These are phyloP conservation scores for Cytospora piceae DNA, from an alignment of 2,329 filamentous ascomycete genomes.

Conservation along the genomic window DNA sequence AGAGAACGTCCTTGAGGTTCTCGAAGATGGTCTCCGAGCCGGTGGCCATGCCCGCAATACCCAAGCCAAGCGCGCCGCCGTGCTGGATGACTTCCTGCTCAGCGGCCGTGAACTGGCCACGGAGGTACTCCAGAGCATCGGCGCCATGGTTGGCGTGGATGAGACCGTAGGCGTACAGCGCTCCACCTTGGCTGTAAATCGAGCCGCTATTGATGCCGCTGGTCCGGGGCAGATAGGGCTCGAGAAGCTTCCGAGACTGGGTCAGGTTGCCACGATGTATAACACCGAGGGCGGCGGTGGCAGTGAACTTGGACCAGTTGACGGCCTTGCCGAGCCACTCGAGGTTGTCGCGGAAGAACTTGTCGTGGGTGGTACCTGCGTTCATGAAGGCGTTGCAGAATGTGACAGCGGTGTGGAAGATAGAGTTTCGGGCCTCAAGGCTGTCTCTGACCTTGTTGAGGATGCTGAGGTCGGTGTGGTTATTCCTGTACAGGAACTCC, in stretches of 20 bases:
- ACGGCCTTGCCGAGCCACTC: slow-evolving; percentile 98
- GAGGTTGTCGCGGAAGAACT: slow-evolving; percentile 96
- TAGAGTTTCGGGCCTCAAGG: slow-evolving; percentile 89
- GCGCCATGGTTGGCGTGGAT: slow-evolving; percentile 98
- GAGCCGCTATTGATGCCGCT: slow-evolving; percentile 78
- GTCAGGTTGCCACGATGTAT: slow-evolving; percentile 95
- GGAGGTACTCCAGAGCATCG: slow-evolving; percentile 81
- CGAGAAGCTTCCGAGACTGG: slow-evolving; percentile 89
- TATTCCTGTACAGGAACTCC: slow-evolving; percentile 95
- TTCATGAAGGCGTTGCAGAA: slow-evolving; percentile 99
- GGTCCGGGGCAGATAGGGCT: slow-evolving; percentile 87
- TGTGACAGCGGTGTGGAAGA: slow-evolving; percentile 96
- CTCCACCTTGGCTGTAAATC: slow-evolving; percentile 93
- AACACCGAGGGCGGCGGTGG: slow-evolving; percentile 92
- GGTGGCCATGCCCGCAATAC: slow-evolving; percentile 97
- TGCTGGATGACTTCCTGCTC: slow-evolving; percentile 95
- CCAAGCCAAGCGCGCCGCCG: slow-evolving; percentile 90
- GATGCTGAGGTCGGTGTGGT: slow-evolving; percentile 88
- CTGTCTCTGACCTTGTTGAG: slow-evolving; percentile 97
- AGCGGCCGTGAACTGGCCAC: slow-evolving; percentile 72
- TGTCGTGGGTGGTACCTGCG: slow-evolving; percentile 95
- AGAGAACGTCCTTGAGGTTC: slow-evolving; percentile 84
- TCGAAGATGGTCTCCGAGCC: slow-evolving; percentile 90
- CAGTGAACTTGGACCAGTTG: slow-evolving; percentile 99
- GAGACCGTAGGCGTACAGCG: slow-evolving; percentile 90